These are phyloP conservation scores for Tetrahymena malaccensis DNA, from an alignment of 73 alveolate species.

Conservation along the genomic window DNA sequence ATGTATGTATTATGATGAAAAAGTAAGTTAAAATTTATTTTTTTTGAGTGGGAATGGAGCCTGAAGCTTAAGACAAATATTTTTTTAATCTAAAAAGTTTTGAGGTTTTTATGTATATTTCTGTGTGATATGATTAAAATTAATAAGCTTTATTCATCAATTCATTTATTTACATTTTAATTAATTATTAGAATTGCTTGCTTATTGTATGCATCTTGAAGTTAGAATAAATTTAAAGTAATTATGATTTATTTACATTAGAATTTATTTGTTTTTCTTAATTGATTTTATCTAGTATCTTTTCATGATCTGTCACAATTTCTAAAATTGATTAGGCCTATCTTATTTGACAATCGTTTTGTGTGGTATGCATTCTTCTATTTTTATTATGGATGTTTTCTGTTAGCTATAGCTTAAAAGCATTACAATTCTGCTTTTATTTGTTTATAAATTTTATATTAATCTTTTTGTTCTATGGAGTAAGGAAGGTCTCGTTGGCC, in stretches of 20 bases:
- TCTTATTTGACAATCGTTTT: background rate
- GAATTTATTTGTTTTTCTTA: background rate
- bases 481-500: background rate
- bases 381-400: background rate
- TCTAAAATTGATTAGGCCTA: background rate
- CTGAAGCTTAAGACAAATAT: background rate
- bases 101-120: too few relatives aligned
- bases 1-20: too few relatives aligned
- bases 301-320: background rate
- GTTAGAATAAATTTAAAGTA: background rate
- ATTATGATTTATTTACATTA: background rate
- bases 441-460: background rate
- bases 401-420: background rate
- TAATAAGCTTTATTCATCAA: too few relatives aligned
- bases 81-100: too few relatives aligned
- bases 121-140: too few relatives aligned
- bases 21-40: too few relatives aligned
- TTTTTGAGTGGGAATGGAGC: background rate
- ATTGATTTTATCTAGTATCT: background rate
- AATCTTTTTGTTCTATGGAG: background rate
- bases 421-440: background rate
- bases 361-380: background rate
- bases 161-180: too few relatives aligned
- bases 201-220: background rate
- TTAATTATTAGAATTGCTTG: too few relatives aligned